Evolutionary conservation across 495 filamentous ascomycete species (phyloP), one percentile per base, ranked within the genome.

Genomic region (Penicillium lividum): DNA sequence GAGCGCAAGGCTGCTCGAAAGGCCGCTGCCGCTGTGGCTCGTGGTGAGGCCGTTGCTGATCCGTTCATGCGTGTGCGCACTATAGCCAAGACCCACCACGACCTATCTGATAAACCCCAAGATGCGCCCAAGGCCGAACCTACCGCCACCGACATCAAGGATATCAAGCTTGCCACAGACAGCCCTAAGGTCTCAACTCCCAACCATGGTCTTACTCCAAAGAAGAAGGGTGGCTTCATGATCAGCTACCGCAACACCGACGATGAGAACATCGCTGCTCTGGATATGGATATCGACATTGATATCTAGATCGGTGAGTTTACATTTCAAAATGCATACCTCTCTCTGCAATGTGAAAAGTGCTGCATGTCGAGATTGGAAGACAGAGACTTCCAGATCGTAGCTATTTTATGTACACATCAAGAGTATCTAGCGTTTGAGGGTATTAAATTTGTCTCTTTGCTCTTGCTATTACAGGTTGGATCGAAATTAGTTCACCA

Each of bases 261-360:
- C 54, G 91, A 95, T 61, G 90, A 93, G 68, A 88, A 92, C 59
- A 91, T 95, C 66, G 90, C 86, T 0, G 82, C 86, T 13, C 73
- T 93, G 69, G 90, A 93, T 70, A 71, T 95, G 59, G 91, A 89
- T 10, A 89, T 94, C 63, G 90, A 94, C 54, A 84, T 91, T 56
- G 87, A 91, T 28, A 89, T 91, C 55, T 83, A 72, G 59, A 27
- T 55, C 42, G 25, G 22, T n/a, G 30, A 25, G 31, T 25, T 27
- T 7, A 13, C 11, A 22, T 22, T 52, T 52, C 10, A 13, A 16
- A 27, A 31, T 31, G n/a, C 22, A 29, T 33, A 29, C 22, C 22
- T 30, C 16, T 7, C 18, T 36, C 5, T 25, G 10, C 8, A 34
- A 34, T 40, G 5, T 25, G 49, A 16, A 31, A 38, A 16, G 4